These are phyloP conservation scores for Nakazawaea wyomingensis DNA, from an alignment of 805 yeast species.

Conservation along the genomic window DNA sequence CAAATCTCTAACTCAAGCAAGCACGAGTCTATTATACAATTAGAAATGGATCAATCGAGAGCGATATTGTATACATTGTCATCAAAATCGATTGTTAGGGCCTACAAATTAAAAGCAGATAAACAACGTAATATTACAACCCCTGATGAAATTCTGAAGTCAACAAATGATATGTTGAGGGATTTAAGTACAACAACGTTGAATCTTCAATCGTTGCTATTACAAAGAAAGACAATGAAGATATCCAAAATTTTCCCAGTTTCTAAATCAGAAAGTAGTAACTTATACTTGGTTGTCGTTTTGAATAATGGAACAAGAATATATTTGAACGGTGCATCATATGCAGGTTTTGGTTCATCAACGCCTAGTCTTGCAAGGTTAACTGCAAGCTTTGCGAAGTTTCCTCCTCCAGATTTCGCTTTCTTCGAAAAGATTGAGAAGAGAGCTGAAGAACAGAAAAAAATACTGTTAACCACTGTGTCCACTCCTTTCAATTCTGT, in stretches of 20 bases:
- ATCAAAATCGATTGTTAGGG: constrained; percentile 73
- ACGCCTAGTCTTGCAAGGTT: constrained; percentile 23
- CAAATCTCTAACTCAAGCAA: constrained; percentile 15
- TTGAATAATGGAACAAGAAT: constrained; percentile 83
- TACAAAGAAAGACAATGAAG: constrained; percentile 49
- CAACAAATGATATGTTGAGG: constrained; percentile 42
- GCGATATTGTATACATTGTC: constrained; percentile 77
- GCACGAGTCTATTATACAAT: constrained; percentile 57
- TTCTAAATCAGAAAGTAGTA: constrained; percentile 57
- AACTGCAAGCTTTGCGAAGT: constrained; percentile 35
- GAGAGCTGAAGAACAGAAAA: constrained; percentile 3
- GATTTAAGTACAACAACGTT: constrained; percentile 36
- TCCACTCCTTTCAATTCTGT: constrained; percentile 3
- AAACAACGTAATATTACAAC: constrained; percentile 31
- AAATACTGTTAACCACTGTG: neutral
- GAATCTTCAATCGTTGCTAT: constrained; percentile 29
- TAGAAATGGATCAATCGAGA: constrained; percentile 74
- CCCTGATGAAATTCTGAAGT: constrained; percentile 29
- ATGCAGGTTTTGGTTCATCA: constrained; percentile 14
- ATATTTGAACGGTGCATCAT: constrained; percentile 47
- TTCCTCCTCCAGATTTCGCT: constrained; percentile 36
- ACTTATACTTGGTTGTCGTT: constrained; percentile 69
- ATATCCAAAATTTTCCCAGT: constrained; percentile 63
- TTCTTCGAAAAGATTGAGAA: constrained; percentile 24
- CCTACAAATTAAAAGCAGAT: constrained; percentile 52